Conservation (phyloP, 768 basidiomycete species). For the Lentinula sp. region DNA sequence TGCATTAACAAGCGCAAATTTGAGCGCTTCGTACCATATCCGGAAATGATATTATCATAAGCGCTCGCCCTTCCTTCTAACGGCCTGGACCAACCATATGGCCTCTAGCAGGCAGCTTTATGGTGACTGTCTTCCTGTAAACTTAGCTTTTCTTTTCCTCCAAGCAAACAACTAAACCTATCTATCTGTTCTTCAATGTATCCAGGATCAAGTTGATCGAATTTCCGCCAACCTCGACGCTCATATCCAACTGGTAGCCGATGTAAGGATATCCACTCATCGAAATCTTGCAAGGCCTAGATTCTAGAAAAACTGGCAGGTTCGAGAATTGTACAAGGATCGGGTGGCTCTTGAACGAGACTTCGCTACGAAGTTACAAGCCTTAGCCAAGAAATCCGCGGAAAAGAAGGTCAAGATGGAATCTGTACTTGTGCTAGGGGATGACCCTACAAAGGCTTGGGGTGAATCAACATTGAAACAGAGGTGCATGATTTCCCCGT, state of each 20-base stretch:
- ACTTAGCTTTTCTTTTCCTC: conserved; percentile 6
- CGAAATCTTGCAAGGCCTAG: background rate
- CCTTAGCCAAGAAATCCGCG: conserved; percentile 55
- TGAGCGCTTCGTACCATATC: too few species aligned
- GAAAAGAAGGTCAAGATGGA: conserved; percentile 68
- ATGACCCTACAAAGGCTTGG: conserved; percentile 60
- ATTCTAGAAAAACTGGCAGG: conserved; percentile 29
- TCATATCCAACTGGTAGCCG: conserved; percentile 57
- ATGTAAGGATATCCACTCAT: conserved; percentile 40
- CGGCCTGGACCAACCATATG: background rate
- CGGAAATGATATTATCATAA: background rate
- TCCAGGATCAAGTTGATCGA: conserved; percentile 68
- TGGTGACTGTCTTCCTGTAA: conserved; percentile 51
- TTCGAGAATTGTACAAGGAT: conserved; percentile 67
- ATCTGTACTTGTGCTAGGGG: conserved; percentile 52
- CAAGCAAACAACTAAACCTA: conserved; percentile 4
- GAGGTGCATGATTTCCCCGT: conserved; percentile 36
- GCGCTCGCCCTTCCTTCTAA: too few species aligned
- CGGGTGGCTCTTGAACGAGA: conserved; percentile 69
- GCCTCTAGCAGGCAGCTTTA: conserved; percentile 28
- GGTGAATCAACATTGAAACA: conserved; percentile 43
- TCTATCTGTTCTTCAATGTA: conserved; percentile 6
- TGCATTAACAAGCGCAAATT: too few species aligned
- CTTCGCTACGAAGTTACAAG: conserved; percentile 67
- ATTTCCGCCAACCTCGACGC: conserved; percentile 52